Evolutionary conservation across 345 rosid genomes (phyloP), one percentile per base, ranked within the genome.

Genomic region (Eucalyptus cladocalyx): DNA sequence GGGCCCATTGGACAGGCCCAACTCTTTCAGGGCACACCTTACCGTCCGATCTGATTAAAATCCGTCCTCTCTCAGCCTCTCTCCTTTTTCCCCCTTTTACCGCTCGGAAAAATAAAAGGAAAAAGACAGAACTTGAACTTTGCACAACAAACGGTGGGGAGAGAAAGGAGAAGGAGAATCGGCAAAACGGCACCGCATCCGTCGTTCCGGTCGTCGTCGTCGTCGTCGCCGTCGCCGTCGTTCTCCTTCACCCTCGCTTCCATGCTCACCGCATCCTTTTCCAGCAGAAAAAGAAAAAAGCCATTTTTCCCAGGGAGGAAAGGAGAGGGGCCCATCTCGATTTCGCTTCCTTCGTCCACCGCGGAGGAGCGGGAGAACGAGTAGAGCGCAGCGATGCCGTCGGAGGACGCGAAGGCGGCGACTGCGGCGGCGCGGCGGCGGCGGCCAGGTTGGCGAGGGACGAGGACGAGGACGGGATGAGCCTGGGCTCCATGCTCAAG

Each of bases 351-450:
- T 37, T 40, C 83, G 83, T 76, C 9, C 28, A 11, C 47, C 26
- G 83, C 83, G 83, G 42, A 37, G 81, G 40, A 11, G 19, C 80
- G 21, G 81, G 23, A 72, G 42, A 72, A 16, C 81, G 11, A 34
- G 81, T 9, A 9, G 26, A 37, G 7, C 3, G 23, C 24, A 16
- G 4, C 19, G 88, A 97, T 96, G 99, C 92, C 96, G 45, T 93
- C 95, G 5, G 96, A 94, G 89, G 97, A 95, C 86, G 88, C 93
- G 15, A 94, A 92, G 88, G 50, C 93, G 86, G 93, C 91, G 89
- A 93, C 89, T 48, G 50, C 50, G 88, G 49, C 93, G 85, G 93
- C 37, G 37, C 92, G 89, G 93, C 89, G n/a, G 58, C 88, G 85
- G 92, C 92, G 89, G 93, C 89, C 67, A 92, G 88, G 87, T 90